Evolutionary conservation across 2,329 filamentous ascomycete genomes (phyloP).

Genomic region (Corinectria fuckeliana): DNA sequence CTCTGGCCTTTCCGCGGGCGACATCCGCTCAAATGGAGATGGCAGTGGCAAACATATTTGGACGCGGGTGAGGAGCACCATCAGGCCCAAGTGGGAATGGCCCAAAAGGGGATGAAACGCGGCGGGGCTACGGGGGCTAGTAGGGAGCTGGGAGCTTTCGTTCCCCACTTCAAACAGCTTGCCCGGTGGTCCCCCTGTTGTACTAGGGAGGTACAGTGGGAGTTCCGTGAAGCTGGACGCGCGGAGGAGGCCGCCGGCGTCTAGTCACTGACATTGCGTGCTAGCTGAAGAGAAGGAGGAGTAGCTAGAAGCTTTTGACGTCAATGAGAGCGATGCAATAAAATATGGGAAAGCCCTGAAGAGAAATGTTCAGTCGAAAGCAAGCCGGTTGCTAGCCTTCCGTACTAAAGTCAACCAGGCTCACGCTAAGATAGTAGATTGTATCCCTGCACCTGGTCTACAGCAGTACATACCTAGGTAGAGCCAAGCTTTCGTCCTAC

Average conservation of each 20-base stretch:
- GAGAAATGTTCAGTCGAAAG: background rate
- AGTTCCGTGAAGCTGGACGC: slow-evolving; percentile 15
- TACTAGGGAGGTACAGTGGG: slow-evolving; percentile 2
- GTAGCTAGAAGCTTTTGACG: background rate
- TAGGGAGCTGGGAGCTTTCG: slow-evolving; percentile 24
- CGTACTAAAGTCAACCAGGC: background rate
- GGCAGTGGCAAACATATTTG: background rate
- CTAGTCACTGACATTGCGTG: slow-evolving; percentile 3
- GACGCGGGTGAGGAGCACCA: slow-evolving; percentile 4
- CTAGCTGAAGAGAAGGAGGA: background rate
- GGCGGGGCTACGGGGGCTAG: no score
- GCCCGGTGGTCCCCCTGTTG: slow-evolving; percentile 2
- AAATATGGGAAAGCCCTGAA: background rate
- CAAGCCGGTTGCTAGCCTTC: background rate
- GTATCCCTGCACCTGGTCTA: background rate
- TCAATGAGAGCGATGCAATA: background rate
- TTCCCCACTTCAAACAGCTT: slow-evolving; percentile 3
- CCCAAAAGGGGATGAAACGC: slow-evolving; percentile 29
- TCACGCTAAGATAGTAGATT: slow-evolving; percentile 10
- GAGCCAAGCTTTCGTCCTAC: background rate
- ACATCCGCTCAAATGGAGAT: background rate
- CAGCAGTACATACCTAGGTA: no score
- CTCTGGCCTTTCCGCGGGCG: background rate
- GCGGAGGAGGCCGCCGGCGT: slow-evolving; percentile 20
- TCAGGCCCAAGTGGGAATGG: slow-evolving; percentile 26